phyloP scores from a whole-genome alignment of 2,329 filamentous ascomycete species.

The Paraphaeosphaeria sporulosa region DNA sequence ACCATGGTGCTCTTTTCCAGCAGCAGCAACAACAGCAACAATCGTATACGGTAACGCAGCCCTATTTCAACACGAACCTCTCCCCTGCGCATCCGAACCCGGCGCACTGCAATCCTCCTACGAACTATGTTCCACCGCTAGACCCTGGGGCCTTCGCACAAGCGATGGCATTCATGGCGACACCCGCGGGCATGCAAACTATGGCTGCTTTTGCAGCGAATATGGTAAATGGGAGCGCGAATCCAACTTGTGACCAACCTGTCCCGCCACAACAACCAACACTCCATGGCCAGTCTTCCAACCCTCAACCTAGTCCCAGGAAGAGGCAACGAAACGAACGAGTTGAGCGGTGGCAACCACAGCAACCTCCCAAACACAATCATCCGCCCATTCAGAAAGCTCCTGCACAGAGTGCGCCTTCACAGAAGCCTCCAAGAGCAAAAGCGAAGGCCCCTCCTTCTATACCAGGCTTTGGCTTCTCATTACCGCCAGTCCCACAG shows the following conservation, averaged over 20 bases:
- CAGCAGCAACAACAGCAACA: constrained; percentile 20
- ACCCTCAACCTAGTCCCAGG: constrained; percentile 26
- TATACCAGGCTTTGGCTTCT: constrained; percentile 48
- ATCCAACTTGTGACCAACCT: constrained; percentile 7
- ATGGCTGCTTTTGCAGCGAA: constrained; percentile 37
- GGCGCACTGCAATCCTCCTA: constrained; percentile 21
- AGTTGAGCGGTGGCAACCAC: constrained; percentile 10
- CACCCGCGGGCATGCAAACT: constrained; percentile 37
- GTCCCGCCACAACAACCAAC: constrained; percentile 10
- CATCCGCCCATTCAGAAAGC: constrained; percentile 18
- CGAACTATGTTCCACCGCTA: constrained; percentile 21
- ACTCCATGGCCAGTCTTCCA: constrained; percentile 17
- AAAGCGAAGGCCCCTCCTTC: constrained; percentile 44
- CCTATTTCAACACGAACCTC: constrained; percentile 8
- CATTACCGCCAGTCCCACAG: constrained; percentile 29
- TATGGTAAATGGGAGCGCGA: constrained; percentile 18
- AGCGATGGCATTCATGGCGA: constrained; percentile 40
- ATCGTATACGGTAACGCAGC: constrained; percentile 2
- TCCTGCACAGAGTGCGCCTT: neutral
- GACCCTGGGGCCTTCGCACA: constrained; percentile 36
- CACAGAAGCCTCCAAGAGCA: constrained; percentile 40
- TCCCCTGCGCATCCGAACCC: constrained; percentile 25
- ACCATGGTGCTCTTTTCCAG: neutral
- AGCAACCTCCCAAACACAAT: constrained; percentile 17
- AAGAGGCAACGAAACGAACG: constrained; percentile 40